phyloP scores from a whole-genome alignment of 306 rosid genomes.

The Cicer bijugum region DNA sequence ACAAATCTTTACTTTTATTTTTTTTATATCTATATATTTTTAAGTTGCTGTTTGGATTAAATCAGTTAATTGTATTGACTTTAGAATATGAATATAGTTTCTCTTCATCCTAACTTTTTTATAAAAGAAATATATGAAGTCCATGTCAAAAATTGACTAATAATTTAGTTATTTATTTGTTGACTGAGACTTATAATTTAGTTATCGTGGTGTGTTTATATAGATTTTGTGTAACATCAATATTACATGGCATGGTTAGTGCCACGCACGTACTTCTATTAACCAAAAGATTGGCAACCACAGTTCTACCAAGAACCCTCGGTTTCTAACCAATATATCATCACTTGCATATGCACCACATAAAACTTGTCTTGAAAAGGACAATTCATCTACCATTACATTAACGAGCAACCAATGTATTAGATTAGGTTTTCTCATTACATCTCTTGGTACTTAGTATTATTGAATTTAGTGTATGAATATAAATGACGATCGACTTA shows the following conservation, averaged over 20 bases:
- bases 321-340: neutral
- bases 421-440: no score
- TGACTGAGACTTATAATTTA: no score
- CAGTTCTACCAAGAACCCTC: neutral
- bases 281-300: neutral
- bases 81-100: neutral
- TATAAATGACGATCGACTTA: no score
- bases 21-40: no score
- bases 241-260: slow-evolving; percentile 10
- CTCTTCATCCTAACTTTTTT: neutral
- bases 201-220: no score
- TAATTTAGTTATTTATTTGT: neutral
- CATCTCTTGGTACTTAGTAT: no score
- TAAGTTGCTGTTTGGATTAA: neutral
- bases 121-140: neutral
- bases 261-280: neutral
- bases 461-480: no score
- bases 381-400: neutral
- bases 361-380: neutral
- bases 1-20: no score
- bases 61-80: neutral
- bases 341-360: neutral
- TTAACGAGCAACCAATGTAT: neutral
- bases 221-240: neutral
- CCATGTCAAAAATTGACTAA: neutral